Conservation (phyloP, 345 rosid species). For the Sapria himalayana region DNA sequence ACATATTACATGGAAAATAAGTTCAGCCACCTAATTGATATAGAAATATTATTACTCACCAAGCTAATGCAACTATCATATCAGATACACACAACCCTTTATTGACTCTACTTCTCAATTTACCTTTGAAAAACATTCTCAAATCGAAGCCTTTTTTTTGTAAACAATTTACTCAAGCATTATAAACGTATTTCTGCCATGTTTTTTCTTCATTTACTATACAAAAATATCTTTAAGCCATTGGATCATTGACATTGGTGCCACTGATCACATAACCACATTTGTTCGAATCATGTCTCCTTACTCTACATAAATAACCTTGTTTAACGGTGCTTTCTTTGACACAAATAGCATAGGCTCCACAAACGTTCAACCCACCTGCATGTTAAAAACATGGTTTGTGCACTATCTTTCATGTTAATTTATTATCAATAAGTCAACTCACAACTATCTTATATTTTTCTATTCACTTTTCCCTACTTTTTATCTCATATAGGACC, state of each 20-base stretch:
- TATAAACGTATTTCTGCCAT: background rate
- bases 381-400: background rate
- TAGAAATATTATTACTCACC: background rate
- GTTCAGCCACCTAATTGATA: background rate
- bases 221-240: background rate
- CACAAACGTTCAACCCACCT: background rate
- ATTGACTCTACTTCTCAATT: background rate
- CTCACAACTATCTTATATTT: no score
- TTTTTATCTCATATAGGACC: background rate
- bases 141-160: background rate
- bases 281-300: background rate
- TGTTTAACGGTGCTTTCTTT: background rate
- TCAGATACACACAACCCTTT: background rate
- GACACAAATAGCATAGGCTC: no score
- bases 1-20: background rate
- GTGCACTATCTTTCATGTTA: background rate
- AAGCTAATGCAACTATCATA: background rate
- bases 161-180: background rate
- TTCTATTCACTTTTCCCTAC: no score
- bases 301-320: background rate
- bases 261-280: constrained; percentile 1
- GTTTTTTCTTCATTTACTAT: background rate
- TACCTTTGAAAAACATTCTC: background rate
- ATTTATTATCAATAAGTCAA: background rate
- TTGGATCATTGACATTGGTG: constrained; percentile 2